Evolutionary conservation across 1,139 yeast genomes (phyloP), one percentile per base, ranked within the genome.

Genomic region (Diutina ranongensis): DNA sequence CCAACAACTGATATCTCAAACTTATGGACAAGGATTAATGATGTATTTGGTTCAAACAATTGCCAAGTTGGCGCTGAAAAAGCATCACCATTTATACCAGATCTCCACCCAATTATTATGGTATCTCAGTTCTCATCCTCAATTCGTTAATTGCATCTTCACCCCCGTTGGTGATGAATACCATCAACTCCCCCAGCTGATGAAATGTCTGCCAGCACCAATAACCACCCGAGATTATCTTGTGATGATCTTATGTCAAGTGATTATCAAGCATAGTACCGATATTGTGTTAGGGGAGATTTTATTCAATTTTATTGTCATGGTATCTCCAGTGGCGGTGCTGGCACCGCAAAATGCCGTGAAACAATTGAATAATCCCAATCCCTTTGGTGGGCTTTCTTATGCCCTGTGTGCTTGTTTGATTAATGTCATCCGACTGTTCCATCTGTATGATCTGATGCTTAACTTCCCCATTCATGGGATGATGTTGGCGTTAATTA

Each of bases 171-270:
- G 63, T 49, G 51, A 63, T 45, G 51, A 63, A 46, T 57, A 69
- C 54, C 65, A 71, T 60, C 68, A 69, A 19, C 57, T 64, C 31
- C 57, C 80, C 20, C 86, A 87, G 3, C 62, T 62, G 36, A 63
- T 61, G 38, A 75, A 67, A 59, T 71, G 68, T 52, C 55, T 62
- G 4, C 61, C 68, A 1, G 57, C 62, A 12, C 64, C 69, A 1
- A 54, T 67, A 9, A 78, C 86, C 0, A 72, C 76, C 45, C 61
- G 92, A 50, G 94, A 83, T 59, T 80, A 80, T 50, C 47, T 78
- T 4, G 66, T 81, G 0, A 64, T 72, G 10, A 83, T 80, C 45
- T 56, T 78, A 3, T 25, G 19, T 10, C 42, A 25, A 21, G n/a
- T 25, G n/a, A 15, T 38, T 12, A 15, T 18, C 20, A 25, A 35